Base-by-base conservation (phyloP, 352 stramenopile species). In the Phytophthora melonis region DNA sequence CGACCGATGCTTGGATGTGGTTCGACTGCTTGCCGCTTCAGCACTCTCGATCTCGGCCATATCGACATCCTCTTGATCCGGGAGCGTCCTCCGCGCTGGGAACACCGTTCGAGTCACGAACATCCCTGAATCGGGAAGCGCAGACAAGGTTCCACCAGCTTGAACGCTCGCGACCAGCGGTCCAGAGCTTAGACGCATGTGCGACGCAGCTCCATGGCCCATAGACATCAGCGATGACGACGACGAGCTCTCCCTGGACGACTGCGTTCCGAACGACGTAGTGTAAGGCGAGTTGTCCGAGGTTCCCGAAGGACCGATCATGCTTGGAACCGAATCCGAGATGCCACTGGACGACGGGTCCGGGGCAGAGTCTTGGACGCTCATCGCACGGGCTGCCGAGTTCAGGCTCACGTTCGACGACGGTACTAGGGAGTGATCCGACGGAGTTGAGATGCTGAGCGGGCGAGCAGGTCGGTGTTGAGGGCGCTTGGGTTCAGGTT, bases 401-500 rank as follows among this genome's bases (percentile, higher is more conserved):
- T 45, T 45, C 39, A 45, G 39, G 11, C 39, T 45, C 39, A 45
- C 39, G 39, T 45, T 45, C 39, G 39, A 45, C 39, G 39, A 45
- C 14, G 39, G 39, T 45, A 45, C 39, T 11, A n/a, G 39, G 39
- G 45, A 53, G 45, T 53, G n/a, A 53, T 25, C 16, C 8, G 45
- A 53, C 45, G n/a, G 45, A 53, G 45, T 53, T 53, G 16, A 23
- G 45, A 7, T 19, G 7, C 45, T 19, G 45, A 23, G n/a, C n/a
- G 45, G 45, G 11, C 45, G n/a, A 53, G n/a, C 39, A 45, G 39
- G 45, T 19, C 45, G 45, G 45, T 18, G 45, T 23, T 19, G n/a
- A 25, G 45, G 45, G 45, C 45, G 45, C 45, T 53, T 53, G 45
- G 45, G n/a, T 23, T 53, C 45, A 25, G 45, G 45, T 23, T 53